phyloP scores from a whole-genome alignment of 2,329 filamentous ascomycete genomes.

The Phoma sp. region DNA sequence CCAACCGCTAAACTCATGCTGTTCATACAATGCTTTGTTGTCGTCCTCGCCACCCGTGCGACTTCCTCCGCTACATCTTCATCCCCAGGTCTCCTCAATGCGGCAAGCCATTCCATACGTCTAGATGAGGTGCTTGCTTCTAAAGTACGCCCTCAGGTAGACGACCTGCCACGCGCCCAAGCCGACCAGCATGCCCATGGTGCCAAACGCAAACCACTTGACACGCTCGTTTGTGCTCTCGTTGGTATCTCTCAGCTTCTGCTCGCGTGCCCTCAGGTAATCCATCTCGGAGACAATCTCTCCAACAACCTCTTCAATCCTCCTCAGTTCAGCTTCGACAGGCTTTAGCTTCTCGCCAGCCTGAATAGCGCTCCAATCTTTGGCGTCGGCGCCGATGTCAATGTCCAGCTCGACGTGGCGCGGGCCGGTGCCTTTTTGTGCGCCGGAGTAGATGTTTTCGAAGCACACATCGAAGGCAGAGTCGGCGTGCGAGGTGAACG shows the following conservation, averaged over 20 bases:
- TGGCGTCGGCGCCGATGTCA: conserved; percentile 95
- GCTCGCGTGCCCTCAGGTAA: conserved; percentile 86
- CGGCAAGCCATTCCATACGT: background rate
- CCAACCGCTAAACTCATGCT: conserved; percentile 16
- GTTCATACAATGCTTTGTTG: conserved; percentile 19
- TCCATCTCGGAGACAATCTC: conserved; percentile 97
- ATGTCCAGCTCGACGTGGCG: conserved; percentile 90
- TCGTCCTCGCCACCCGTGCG: background rate
- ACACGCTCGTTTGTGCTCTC: conserved; percentile 99
- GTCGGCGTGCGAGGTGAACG: conserved; percentile 92
- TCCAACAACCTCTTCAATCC: conserved; percentile 87
- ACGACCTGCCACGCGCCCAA: conserved; percentile 97
- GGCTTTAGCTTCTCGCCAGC: conserved; percentile 97
- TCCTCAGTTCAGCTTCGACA: conserved; percentile 90
- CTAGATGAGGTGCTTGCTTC: conserved; percentile 61
- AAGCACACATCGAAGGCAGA: conserved; percentile 97
- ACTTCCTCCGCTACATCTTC: background rate
- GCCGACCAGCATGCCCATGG: conserved; percentile 87
- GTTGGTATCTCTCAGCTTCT: conserved; percentile 97
- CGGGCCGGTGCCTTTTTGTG: conserved; percentile 47
- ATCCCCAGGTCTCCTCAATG: background rate
- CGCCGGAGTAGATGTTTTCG: conserved; percentile 76
- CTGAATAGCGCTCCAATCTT: conserved; percentile 97
- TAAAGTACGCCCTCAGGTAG: conserved; percentile 95
- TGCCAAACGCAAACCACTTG: conserved; percentile 97